A percentile compares a stretch with the other conserved stretches of the same genome.
These are phyloP conservation scores for Mitragyna speciosa DNA, from an alignment of 257 asterid genomes.

Conservation along the genomic window DNA sequence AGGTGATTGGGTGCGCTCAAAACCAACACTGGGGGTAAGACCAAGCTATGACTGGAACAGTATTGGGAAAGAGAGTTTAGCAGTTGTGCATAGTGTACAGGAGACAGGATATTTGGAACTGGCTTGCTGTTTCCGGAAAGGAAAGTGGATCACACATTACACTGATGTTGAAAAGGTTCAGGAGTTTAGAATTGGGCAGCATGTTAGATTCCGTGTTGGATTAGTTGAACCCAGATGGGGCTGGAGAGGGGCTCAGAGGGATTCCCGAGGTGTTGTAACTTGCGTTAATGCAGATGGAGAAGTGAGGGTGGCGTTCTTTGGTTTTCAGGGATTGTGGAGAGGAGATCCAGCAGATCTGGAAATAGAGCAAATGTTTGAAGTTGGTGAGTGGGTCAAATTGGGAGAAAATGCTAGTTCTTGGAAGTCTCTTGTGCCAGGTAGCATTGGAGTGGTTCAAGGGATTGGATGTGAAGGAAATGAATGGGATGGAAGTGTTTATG, in stretches of 20 bases:
- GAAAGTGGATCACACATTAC: constrained; percentile 70
- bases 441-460: constrained; percentile 90
- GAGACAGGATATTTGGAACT: constrained; percentile 90
- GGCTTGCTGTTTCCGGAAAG: constrained; percentile 93
- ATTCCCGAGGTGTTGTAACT: constrained; percentile 76
- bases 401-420: constrained; percentile 51
- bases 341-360: constrained; percentile 93
- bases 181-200: constrained; percentile 82
- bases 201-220: constrained; percentile 68
- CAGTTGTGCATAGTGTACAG: constrained; percentile 85
- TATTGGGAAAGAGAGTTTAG: constrained; percentile 85
- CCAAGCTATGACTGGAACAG: constrained; percentile 98
- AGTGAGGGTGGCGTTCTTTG: constrained; percentile 68
- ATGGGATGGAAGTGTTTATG: constrained; percentile 59
- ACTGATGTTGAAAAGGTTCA: constrained; percentile 89
- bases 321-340: constrained; percentile 82
- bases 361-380: constrained; percentile 66
- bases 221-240: constrained; percentile 96
- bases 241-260: constrained; percentile 78
- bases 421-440: constrained; percentile 77
- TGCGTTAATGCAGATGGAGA: constrained; percentile 83
- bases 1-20: constrained; percentile 98
- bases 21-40: constrained; percentile 82
- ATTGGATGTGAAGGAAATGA: constrained; percentile 62
- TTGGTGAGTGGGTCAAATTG: constrained; percentile 88